A percentile compares a stretch with the other conserved stretches of the same genome.
phyloP scores from a whole-genome alignment of 805 yeast species.

The Candida easanensis region DNA sequence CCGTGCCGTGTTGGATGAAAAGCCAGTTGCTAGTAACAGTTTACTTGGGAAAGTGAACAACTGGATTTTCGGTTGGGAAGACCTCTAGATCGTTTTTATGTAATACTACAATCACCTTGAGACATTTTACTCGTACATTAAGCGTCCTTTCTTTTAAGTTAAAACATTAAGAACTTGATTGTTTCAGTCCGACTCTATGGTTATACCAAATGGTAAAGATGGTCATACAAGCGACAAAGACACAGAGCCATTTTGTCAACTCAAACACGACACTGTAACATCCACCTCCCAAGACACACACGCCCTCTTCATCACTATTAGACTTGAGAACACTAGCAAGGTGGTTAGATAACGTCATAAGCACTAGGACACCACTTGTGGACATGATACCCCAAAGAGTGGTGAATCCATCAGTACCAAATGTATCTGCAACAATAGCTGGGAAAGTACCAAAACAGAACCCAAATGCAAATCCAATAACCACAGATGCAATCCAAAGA shows the following conservation, averaged over 20 bases:
- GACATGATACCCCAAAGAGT: slow-evolving; percentile 76
- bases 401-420: slow-evolving; percentile 65
- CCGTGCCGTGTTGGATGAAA: slow-evolving; percentile 26
- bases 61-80: slow-evolving; percentile 57
- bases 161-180: background rate
- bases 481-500: slow-evolving; percentile 47
- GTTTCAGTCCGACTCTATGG: slow-evolving; percentile 7
- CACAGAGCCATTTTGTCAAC: slow-evolving; percentile 23
- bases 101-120: background rate
- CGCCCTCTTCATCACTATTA: slow-evolving; percentile 38
- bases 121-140: too few species aligned
- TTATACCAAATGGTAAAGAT: slow-evolving; percentile 19
- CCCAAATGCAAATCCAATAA: slow-evolving; percentile 69
- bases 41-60: slow-evolving; percentile 38
- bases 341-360: slow-evolving; percentile 50
- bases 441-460: slow-evolving; percentile 73
- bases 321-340: slow-evolving; percentile 55
- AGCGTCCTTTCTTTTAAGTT: too few species aligned
- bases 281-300: slow-evolving; percentile 40
- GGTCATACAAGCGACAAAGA: slow-evolving; percentile 7
- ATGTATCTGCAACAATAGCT: slow-evolving; percentile 67
- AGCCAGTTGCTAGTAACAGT: slow-evolving; percentile 21
- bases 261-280: slow-evolving; percentile 48
- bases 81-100: slow-evolving; percentile 27
- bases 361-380: slow-evolving; percentile 61